Base-by-base conservation (phyloP, 208 protist species). In the Angomonas desouzai region DNA sequence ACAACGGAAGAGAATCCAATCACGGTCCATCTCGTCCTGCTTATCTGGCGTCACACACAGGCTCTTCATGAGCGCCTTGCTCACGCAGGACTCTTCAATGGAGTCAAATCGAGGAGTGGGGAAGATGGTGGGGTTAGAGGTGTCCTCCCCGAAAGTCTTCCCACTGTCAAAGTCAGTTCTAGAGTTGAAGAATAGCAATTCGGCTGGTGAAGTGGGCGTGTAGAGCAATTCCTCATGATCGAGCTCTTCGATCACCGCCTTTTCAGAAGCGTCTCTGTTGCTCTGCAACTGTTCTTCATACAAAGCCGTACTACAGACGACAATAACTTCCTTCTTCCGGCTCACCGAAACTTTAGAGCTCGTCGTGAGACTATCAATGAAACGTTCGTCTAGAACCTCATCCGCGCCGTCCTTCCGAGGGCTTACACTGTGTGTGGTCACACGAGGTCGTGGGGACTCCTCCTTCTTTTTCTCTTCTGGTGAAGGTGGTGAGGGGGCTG, bases 1-100 rank as follows among this genome's bases (percentile, higher is more conserved):
- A 48, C 72, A 77, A 29, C 71, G 70, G 20, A 82, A 75, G 0
- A 49, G 66, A 32, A 68, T 60, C 76, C 76, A 82, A 47, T 78
- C 68, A 0, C 72, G 64, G 40, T 68, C 13, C 36, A 68, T 67
- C 13, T 63, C 47, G 25, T 73, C 70, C 28, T 34, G 10, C 62
- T 71, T 28, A 2, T 20, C 38, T n/a, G 9, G 10, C 3, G 20
- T 40, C 30, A 49, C 47, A 25, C 10, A 34, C 10, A 62, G 58
- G 3, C 18, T 33, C 25, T 33, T 16, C 58, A 53, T 30, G 25
- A 49, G 47, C 4, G 22, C 20, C 2, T n/a, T 1, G 16, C 56
- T 45, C 28, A 56, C 11, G 49, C 25, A 27, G 10, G n/a, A 62
- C 38, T 49, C 10, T 18, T 61, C 53, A 27, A 61, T 68, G 20